Evolutionary conservation across 2,329 filamentous ascomycete genomes (phyloP).

Genomic region (Penicillium sp.): DNA sequence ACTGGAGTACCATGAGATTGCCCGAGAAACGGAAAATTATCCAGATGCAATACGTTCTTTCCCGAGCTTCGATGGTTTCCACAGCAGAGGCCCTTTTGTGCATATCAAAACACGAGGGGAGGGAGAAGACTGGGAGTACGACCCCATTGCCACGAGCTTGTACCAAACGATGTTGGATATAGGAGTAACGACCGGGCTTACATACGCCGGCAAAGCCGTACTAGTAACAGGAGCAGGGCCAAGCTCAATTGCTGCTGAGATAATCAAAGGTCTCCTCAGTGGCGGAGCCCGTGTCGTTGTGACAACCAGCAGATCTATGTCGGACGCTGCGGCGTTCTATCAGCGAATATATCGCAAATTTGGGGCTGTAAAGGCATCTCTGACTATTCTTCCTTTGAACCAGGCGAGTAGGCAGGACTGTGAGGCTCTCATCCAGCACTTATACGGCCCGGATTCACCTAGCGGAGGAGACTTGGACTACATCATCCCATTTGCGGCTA

Average conservation of each 20-base stretch:
- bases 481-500: slow-evolving; percentile 51
- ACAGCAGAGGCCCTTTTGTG: slow-evolving; percentile 18
- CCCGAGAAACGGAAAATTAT: slow-evolving; percentile 14
- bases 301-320: slow-evolving; percentile 43
- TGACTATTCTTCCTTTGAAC: slow-evolving; percentile 48
- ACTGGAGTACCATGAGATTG: slow-evolving; percentile 17
- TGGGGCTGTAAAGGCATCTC: slow-evolving; percentile 39
- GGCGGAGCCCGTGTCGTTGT: slow-evolving; percentile 47
- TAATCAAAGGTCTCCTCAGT: slow-evolving; percentile 37
- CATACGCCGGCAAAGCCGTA: slow-evolving; percentile 37
- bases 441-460: slow-evolving; percentile 36
- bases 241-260: slow-evolving; percentile 42
- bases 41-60: slow-evolving; percentile 11
- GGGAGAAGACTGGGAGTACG: slow-evolving; percentile 25
- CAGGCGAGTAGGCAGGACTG: slow-evolving; percentile 47
- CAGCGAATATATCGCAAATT: slow-evolving; percentile 40
- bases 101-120: slow-evolving; percentile 25
- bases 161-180: slow-evolving; percentile 19
- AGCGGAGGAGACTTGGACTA: slow-evolving; percentile 44
- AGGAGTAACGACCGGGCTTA: slow-evolving; percentile 25
- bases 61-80: not conserved
- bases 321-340: slow-evolving; percentile 37
- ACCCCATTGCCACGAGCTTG: slow-evolving; percentile 21
- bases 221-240: slow-evolving; percentile 46
- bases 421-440: slow-evolving; percentile 42